These are phyloP conservation scores for Plasmodium chabaudi DNA, from an alignment of 169 alveolate genomes.

Conservation along the genomic window DNA sequence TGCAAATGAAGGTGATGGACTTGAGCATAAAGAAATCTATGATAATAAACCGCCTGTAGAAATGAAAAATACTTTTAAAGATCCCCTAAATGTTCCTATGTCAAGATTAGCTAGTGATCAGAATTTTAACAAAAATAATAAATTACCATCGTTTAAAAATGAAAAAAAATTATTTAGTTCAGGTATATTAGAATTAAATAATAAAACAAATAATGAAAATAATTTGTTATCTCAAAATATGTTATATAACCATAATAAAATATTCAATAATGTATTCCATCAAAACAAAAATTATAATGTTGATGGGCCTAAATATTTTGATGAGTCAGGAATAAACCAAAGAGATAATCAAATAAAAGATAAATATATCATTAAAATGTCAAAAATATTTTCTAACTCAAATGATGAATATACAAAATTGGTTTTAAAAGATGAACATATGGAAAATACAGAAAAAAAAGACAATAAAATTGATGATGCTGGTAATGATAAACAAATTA, in stretches of 20 bases:
- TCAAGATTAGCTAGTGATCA: background rate
- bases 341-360: constrained; percentile 11
- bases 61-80: constrained; percentile 6
- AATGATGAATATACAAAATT: constrained; percentile 43
- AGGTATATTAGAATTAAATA: background rate
- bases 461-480: background rate
- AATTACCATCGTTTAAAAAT: background rate
- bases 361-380: constrained; percentile 6
- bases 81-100: background rate
- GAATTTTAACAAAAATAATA: background rate
- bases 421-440: background rate
- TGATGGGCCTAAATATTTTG: constrained; percentile 4
- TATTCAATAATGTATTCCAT: background rate
- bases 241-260: background rate
- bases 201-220: background rate
- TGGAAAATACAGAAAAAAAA: background rate
- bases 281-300: background rate
- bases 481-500: background rate
- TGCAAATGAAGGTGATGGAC: background rate
- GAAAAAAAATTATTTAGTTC: background rate
- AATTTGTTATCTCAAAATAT: background rate
- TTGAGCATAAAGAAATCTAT: background rate
- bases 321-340: background rate
- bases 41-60: background rate
- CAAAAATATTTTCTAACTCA: constrained; percentile 27